Percentiles rank a stretch among this genome's conserved stretches.
Conservation (phyloP, 75 land plant genomes). For the Sequoiadendron giganteum region DNA sequence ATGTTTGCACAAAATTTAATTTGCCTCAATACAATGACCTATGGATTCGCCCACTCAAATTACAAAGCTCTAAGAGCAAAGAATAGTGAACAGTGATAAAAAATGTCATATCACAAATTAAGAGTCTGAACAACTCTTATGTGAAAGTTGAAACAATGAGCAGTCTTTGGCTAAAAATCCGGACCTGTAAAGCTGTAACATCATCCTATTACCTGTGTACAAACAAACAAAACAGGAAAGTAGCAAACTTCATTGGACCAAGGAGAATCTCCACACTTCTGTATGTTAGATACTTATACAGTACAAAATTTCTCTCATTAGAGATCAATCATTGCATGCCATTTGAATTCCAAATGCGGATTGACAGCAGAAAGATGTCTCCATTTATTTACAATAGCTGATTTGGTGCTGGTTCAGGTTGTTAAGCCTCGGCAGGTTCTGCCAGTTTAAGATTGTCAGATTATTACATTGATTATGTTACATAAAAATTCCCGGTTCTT, state of each 20-base stretch:
- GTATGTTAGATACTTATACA: neutral
- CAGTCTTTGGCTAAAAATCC: neutral
- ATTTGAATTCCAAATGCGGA: neutral
- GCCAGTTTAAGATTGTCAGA: neutral
- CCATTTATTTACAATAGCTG: constrained; percentile 1
- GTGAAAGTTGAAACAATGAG: neutral
- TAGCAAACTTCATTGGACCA: neutral
- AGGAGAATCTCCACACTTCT: neutral
- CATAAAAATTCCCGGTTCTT: neutral
- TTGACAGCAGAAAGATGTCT: neutral
- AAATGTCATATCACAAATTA: neutral
- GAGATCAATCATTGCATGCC: neutral
- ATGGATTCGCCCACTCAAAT: neutral
- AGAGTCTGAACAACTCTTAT: neutral
- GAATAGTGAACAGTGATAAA: neutral
- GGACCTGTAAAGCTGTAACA: neutral
- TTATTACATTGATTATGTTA: neutral
- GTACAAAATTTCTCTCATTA: neutral
- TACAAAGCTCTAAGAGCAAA: neutral
- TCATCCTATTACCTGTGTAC: neutral
- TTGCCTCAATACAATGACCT: neutral
- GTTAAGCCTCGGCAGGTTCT: neutral
- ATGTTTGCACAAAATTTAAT: neutral
- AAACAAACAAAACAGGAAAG: neutral
- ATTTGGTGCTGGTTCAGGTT: neutral